A percentile compares a stretch with the other conserved stretches of the same genome.
These are phyloP conservation scores for Peronospora tabacina DNA, from an alignment of 352 stramenopile species.

Conservation along the genomic window DNA sequence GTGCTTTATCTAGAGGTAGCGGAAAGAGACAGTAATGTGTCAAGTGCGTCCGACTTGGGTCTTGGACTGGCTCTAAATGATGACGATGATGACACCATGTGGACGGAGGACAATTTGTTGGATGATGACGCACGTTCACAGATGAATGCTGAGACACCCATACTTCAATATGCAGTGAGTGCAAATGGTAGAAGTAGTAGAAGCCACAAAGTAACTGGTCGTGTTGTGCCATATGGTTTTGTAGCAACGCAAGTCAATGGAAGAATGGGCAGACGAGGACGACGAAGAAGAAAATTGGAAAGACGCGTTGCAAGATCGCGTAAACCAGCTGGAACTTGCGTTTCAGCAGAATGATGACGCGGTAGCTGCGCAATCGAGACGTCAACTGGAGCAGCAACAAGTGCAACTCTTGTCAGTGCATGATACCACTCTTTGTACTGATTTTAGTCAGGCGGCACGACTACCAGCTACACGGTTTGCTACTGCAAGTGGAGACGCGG, in stretches of 20 bases:
- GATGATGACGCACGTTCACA: slow-evolving; percentile 6
- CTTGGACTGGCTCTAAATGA: slow-evolving; percentile 15
- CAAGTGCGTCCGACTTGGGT: not conserved
- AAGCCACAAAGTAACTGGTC: no score
- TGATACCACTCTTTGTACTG: slow-evolving; percentile 3
- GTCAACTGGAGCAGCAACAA: slow-evolving; percentile 14
- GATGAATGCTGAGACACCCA: slow-evolving; percentile 17
- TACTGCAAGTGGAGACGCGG: not conserved
- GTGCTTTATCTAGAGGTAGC: slow-evolving; percentile 18
- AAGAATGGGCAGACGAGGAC: slow-evolving; percentile 69
- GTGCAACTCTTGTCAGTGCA: slow-evolving; percentile 4
- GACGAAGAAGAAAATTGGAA: slow-evolving; percentile 79
- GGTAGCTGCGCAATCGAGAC: slow-evolving; percentile 12
- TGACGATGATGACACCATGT: slow-evolving; percentile 35
- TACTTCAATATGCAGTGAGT: slow-evolving; percentile 29
- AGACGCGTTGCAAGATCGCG: slow-evolving; percentile 63
- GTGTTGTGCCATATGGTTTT: no score
- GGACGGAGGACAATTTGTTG: slow-evolving; percentile 36
- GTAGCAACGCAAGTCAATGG: slow-evolving; percentile 51
- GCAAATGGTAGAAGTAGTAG: no score
- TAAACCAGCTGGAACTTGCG: slow-evolving; percentile 66
- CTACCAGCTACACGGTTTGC: slow-evolving; percentile 7
- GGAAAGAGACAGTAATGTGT: slow-evolving; percentile 12
- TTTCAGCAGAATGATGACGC: slow-evolving; percentile 36
- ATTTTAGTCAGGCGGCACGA: slow-evolving; percentile 20